Percentiles rank a stretch among this genome's conserved stretches.
phyloP scores from a whole-genome alignment of 2,329 filamentous ascomycete genomes.

The Emmonsiellopsis sp. region DNA sequence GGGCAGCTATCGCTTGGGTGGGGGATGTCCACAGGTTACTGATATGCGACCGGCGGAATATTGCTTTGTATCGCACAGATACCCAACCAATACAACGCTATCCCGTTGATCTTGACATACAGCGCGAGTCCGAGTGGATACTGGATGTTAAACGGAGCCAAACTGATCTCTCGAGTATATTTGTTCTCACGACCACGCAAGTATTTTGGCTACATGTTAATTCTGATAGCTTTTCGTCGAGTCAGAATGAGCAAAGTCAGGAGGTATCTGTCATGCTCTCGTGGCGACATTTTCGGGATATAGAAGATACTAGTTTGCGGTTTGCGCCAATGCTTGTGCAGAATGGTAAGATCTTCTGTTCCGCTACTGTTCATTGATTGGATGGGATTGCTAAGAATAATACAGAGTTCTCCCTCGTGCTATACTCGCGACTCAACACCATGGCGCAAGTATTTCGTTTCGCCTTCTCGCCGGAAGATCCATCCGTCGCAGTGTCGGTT shows the following conservation, averaged over 20 bases:
- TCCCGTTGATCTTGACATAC: conserved; percentile 28
- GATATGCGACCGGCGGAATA: conserved; percentile 42
- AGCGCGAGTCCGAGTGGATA: conserved; percentile 42
- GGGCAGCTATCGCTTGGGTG: conserved; percentile 35
- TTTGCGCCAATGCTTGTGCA: conserved; percentile 25
- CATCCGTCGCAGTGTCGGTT: conserved; percentile 16
- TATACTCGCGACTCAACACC: conserved; percentile 32
- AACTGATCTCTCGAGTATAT: conserved; percentile 34
- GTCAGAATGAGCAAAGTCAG: conserved; percentile 14
- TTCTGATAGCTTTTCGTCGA: conserved; percentile 17
- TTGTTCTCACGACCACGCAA: conserved; percentile 46
- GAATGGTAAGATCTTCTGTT: conserved; percentile 20
- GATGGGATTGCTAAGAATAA: not conserved
- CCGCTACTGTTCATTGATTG: conserved; percentile 9
- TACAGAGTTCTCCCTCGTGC: conserved; percentile 28
- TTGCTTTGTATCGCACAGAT: conserved; percentile 28
- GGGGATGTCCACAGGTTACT: conserved; percentile 34
- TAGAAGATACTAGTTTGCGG: conserved; percentile 44
- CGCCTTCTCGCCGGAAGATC: conserved; percentile 16
- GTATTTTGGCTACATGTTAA: conserved; percentile 39
- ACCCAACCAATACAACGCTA: conserved; percentile 18
- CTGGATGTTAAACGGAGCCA: conserved; percentile 43
- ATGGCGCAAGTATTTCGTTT: conserved; percentile 26
- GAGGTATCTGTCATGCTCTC: conserved; percentile 33
- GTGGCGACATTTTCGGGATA: conserved; percentile 47